Evolutionary conservation across 345 rosid genomes (phyloP), one percentile per base, ranked within the genome.

Genomic region (Kernera saxatilis): DNA sequence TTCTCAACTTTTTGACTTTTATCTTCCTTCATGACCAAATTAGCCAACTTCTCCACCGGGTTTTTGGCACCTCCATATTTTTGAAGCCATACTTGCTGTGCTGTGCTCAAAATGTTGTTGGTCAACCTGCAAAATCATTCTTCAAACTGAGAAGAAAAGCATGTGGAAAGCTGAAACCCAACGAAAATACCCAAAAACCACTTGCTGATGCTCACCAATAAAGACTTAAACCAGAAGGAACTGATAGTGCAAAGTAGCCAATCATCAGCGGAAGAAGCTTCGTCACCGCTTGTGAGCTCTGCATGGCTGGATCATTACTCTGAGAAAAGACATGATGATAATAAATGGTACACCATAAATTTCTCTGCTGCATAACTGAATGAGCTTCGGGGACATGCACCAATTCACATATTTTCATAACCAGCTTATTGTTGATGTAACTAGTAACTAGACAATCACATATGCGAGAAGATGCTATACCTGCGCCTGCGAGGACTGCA

Each of bases 191-290:
- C 43, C 13, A 72, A 76, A 76, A 48, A 18, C 37, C 26, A 69
- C 59, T 21, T 37, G 49, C 41, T 50, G 48, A 17, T 71, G 51
- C 96, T 85, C 80, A 91, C 98, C 98, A 93, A 70, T 93, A 93
- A 56, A 93, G 93, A 79, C 97, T 91, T 78, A 93, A 82, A 80
- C 98, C 98, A 40, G 98, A 93, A 70, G 98, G 98, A 81, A 91
- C 98, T n/a, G 96, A 93, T 40, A 93, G 87, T 62, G 98, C 68
- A 85, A 91, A 93, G 73, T 93, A 93, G 71, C 97, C 98, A 37
- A 93, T 89, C 91, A 93, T 77, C 54, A 93, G 71, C 4, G 97
- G 98, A 10, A 91, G 95, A 68, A 93, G 73, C 80, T 91, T 85
- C 0, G 93, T 86, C 72, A 93, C 66, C 1, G 82, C 90, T 83